phyloP scores from a whole-genome alignment of 2,329 filamentous ascomycete species.

The Rutstroemia sp. region DNA sequence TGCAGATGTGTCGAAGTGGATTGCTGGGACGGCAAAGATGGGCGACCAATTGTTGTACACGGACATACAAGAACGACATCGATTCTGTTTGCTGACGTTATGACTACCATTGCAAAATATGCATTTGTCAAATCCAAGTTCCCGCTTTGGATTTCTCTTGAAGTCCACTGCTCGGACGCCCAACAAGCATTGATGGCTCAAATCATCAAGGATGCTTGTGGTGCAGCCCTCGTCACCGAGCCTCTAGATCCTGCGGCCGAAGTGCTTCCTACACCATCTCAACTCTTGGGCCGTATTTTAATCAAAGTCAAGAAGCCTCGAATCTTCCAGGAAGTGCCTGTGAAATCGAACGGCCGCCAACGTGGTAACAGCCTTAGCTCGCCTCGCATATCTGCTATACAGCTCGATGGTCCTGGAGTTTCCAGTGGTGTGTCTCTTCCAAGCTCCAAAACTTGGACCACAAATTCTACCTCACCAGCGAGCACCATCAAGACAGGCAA shows the following conservation, averaged over 20 bases:
- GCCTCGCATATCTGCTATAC: slow-evolving; percentile 57
- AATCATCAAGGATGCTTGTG: slow-evolving; percentile 81
- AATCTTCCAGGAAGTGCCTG: slow-evolving; percentile 30
- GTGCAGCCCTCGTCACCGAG: slow-evolving; percentile 68
- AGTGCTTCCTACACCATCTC: slow-evolving; percentile 74
- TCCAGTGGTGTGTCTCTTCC: slow-evolving; percentile 45
- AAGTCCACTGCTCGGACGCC: slow-evolving; percentile 80
- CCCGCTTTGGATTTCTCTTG: slow-evolving; percentile 88
- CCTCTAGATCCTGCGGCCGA: slow-evolving; percentile 62
- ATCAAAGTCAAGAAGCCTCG: slow-evolving; percentile 88
- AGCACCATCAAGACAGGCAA: slow-evolving; percentile 17
- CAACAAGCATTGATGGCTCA: slow-evolving; percentile 86
- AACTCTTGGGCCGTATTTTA: slow-evolving; percentile 75
- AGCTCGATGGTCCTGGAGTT: slow-evolving; percentile 49
- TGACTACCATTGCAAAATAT: slow-evolving; percentile 89
- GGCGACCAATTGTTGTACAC: slow-evolving; percentile 77
- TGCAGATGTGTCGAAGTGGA: slow-evolving; percentile 97
- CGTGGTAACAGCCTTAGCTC: slow-evolving; percentile 71
- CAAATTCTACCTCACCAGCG: background rate
- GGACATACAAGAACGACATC: slow-evolving; percentile 83
- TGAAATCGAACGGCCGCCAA: slow-evolving; percentile 41
- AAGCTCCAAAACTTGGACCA: slow-evolving; percentile 36
- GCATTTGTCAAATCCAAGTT: slow-evolving; percentile 84
- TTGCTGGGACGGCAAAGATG: slow-evolving; percentile 91
- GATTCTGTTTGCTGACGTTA: slow-evolving; percentile 84